A percentile compares a stretch with the other conserved stretches of the same genome.
Conservation (phyloP, 129 eudicot species). For the Artemisia annua region DNA sequence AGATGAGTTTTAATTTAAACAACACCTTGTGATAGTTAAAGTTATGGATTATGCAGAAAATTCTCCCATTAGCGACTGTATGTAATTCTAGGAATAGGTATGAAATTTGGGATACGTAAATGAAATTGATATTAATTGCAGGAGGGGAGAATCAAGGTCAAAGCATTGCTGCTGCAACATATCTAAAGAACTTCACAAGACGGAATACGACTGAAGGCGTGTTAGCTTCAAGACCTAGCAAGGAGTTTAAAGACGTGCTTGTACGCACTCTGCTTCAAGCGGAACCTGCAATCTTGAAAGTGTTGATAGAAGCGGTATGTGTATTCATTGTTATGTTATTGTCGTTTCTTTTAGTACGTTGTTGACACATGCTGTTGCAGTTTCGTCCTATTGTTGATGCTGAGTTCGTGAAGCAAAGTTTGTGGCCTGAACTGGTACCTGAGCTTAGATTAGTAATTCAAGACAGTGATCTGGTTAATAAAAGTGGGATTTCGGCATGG, state of each 20-base stretch:
- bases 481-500: slow-evolving; percentile 43
- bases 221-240: slow-evolving; percentile 36
- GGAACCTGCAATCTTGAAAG: slow-evolving; percentile 55
- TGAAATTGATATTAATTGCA: slow-evolving; percentile 24
- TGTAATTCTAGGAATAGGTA: not conserved
- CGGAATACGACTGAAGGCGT: slow-evolving; percentile 38
- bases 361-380: slow-evolving; percentile 36
- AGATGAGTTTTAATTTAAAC: no score
- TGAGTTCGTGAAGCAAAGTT: slow-evolving; percentile 62
- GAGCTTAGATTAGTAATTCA: slow-evolving; percentile 54
- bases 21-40: no score
- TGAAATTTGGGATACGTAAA: not conserved
- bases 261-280: slow-evolving; percentile 58
- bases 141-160: slow-evolving; percentile 63
- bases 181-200: slow-evolving; percentile 69
- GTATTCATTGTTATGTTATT: not conserved
- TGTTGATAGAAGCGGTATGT: slow-evolving; percentile 71
- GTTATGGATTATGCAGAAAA: not conserved
- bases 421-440: slow-evolving; percentile 75
- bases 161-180: slow-evolving; percentile 78
- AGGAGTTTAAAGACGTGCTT: slow-evolving; percentile 53
- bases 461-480: slow-evolving; percentile 52
- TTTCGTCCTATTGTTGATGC: slow-evolving; percentile 60
- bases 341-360: not conserved
- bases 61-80: not conserved